A percentile compares a stretch with the other conserved stretches of the same genome.
Evolutionary conservation across 1,284 basidiomycete genomes (phyloP).

Genomic region (Cystobasidium pallidum): DNA sequence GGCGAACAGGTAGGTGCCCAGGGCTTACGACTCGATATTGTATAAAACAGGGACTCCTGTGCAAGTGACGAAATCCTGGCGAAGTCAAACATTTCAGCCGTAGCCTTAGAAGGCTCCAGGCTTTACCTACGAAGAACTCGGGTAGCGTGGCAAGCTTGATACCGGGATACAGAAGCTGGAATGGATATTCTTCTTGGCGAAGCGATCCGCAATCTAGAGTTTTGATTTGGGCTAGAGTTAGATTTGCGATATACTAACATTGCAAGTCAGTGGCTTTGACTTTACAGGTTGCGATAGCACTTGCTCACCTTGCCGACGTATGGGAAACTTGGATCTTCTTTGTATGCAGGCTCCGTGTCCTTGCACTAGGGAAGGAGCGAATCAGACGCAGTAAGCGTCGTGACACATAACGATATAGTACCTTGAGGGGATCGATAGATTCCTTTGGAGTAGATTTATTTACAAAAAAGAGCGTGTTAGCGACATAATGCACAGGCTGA

Average conservation of each 20-base stretch:
- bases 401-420: no score
- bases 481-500: constrained; percentile 63
- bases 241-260: constrained; percentile 65
- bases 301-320: constrained; percentile 65
- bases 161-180: constrained; percentile 63
- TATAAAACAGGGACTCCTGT: constrained; percentile 65
- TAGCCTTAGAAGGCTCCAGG: not conserved
- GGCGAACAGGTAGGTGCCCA: not conserved
- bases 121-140: constrained; percentile 65
- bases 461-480: not conserved
- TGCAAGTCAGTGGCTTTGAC: not conserved
- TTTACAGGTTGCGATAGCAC: not conserved
- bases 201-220: constrained; percentile 62
- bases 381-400: not conserved
- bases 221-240: constrained; percentile 64
- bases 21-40: constrained; percentile 66
- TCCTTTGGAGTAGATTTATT: not conserved
- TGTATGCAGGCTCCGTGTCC: constrained; percentile 41
- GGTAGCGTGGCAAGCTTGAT: constrained; percentile 71
- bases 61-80: constrained; percentile 66
- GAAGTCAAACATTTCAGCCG: no score
- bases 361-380: constrained; percentile 21
- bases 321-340: constrained; percentile 40
- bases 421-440: constrained; percentile 30
- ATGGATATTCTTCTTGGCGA: constrained; percentile 66